Evolutionary conservation across 306 rosid species (phyloP).

Genomic region (Vicia villosa): DNA sequence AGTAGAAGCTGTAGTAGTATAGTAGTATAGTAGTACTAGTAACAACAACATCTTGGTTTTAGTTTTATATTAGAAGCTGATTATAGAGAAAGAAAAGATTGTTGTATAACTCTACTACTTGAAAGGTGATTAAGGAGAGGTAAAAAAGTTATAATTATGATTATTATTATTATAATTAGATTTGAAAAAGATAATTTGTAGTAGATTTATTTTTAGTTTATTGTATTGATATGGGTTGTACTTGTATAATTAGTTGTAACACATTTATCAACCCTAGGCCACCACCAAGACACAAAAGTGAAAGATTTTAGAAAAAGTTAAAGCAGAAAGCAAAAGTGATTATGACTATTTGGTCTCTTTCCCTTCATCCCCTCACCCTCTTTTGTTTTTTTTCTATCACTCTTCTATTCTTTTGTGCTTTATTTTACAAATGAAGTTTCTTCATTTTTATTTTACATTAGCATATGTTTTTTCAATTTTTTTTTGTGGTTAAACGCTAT

Average conservation of each 20-base stretch:
- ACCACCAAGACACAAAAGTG: slow-evolving; percentile 44
- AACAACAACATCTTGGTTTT: not conserved
- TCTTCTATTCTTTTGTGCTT: not conserved
- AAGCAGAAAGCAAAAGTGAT: slow-evolving; percentile 41
- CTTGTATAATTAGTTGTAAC: slow-evolving; percentile 41
- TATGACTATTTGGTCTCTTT: slow-evolving; percentile 37
- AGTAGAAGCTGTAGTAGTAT: not conserved
- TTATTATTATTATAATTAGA: slow-evolving; percentile 29
- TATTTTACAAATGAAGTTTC: not conserved
- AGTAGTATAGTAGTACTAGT: slow-evolving; percentile 30
- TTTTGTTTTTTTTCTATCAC: not conserved
- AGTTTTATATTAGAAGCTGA: slow-evolving; percentile 48
- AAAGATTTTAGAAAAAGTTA: slow-evolving; percentile 46
- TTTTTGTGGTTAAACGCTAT: not conserved
- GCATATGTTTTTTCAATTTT: not conserved
- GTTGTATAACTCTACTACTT: slow-evolving; percentile 33
- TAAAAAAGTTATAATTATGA: slow-evolving; percentile 19
- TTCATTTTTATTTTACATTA: not conserved
- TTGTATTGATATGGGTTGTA: slow-evolving; percentile 41
- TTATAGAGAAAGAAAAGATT: slow-evolving; percentile 30
- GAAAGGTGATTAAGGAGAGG: slow-evolving; percentile 44
- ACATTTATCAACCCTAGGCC: slow-evolving; percentile 43
- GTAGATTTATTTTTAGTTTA: slow-evolving; percentile 21
- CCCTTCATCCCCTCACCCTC: not conserved
- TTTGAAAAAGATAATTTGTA: slow-evolving; percentile 33